Evolutionary conservation across 116 monocot genomes (phyloP), one percentile per base, ranked within the genome.

Genomic region (Dioscorea cayenensis): DNA sequence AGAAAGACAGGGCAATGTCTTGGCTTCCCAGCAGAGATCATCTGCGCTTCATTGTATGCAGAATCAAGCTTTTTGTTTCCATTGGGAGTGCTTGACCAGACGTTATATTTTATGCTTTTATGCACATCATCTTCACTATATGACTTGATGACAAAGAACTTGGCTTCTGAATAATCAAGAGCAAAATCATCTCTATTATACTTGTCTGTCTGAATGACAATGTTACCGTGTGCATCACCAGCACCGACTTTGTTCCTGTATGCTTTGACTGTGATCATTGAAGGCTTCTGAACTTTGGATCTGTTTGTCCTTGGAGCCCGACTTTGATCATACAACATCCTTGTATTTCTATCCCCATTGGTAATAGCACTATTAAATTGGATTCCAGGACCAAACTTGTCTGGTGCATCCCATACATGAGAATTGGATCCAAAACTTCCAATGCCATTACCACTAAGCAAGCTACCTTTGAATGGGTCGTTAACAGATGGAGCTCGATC

Each of bases 41-140:
- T 78, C 43, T 75, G 83, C 48, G 86, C 80, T 62, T 80, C 89
- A 67, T 73, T 74, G 77, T 77, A 89, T 14, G 83, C 89, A 83
- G 48, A 20, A 21, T 86, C 78, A 25, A 89, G 64, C 61, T 78
- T 92, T 68, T 84, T 89, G 64, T 89, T 92, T 22, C 92, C 92
- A 70, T 75, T 89, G 9, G 82, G 71, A 23, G 92, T 89, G 74
- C 92, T 89, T 32, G 92, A 92, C 92, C 92, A 92, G 4, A 90
- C 82, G 63, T 84, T 82, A 73, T 92, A 92, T 49, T 92, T 92
- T 49, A 92, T 84, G 66, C 92, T 92, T 82, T 92, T 92, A 49
- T 92, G 92, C 50, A 92, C 89, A 64, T 92, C 92, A 76, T 92
- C 92, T 66, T 92, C 92, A 66, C 92, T 92, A 29, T 92, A 92